phyloP scores from a whole-genome alignment of 2,329 filamentous ascomycete genomes.

The Stagonosporopsis vannaccii region DNA sequence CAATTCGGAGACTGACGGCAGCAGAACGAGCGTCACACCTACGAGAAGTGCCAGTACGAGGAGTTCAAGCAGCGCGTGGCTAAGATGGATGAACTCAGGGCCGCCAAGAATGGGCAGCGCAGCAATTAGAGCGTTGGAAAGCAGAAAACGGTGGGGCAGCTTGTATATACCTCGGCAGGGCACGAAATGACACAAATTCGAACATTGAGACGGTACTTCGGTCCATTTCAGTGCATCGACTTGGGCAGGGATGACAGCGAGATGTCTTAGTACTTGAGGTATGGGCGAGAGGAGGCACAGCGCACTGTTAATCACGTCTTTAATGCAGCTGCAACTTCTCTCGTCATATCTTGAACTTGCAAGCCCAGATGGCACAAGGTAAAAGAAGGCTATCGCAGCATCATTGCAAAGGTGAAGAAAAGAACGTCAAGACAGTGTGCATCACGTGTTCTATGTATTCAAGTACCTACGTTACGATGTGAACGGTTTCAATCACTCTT shows the following conservation, averaged over 20 bases:
- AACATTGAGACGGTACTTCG: background rate
- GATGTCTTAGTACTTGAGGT: background rate
- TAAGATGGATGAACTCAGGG: slow-evolving; percentile 97
- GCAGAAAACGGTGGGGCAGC: background rate
- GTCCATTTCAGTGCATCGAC: background rate
- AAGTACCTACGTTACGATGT: background rate
- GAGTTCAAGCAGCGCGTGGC: slow-evolving; percentile 98
- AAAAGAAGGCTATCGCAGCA: background rate
- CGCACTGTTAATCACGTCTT: background rate
- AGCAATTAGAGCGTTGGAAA: slow-evolving; percentile 70
- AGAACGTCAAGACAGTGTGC: background rate
- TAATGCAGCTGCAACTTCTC: background rate
- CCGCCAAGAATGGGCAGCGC: slow-evolving; percentile 80
- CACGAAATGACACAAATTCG: background rate
- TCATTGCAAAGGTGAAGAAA: background rate
- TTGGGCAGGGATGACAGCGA: background rate
- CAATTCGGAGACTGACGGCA: slow-evolving; percentile 22
- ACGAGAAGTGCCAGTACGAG: slow-evolving; percentile 99
- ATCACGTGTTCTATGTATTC: background rate
- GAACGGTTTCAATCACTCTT: background rate
- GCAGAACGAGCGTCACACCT: slow-evolving; percentile 93
- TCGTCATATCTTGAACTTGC: background rate
- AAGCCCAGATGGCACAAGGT: background rate
- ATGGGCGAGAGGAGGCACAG: background rate
- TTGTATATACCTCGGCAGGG: slow-evolving; percentile 45